These are phyloP conservation scores for Fusarium veterinarium DNA, from an alignment of 2,329 filamentous ascomycete genomes.

Conservation along the genomic window DNA sequence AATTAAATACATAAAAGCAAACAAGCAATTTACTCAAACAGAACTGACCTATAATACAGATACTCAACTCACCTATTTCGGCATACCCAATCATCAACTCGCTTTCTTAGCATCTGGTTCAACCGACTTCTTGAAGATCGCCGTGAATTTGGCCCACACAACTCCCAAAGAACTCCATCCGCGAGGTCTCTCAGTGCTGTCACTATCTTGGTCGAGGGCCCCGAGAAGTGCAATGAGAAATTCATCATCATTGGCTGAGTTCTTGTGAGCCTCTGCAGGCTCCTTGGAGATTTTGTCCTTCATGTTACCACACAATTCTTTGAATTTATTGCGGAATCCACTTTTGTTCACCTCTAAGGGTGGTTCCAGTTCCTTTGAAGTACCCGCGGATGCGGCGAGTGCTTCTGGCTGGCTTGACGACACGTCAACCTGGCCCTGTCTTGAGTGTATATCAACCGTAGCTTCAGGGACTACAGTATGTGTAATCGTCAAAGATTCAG, in stretches of 20 bases:
- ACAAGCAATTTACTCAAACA: neutral
- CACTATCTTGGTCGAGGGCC: neutral
- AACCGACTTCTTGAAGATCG: neutral
- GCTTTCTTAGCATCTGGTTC: neutral
- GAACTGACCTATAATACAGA: neutral
- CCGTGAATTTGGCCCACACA: neutral
- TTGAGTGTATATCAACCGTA: neutral
- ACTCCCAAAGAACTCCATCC: neutral
- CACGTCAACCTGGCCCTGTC: neutral
- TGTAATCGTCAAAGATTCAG: neutral
- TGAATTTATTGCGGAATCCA: neutral
- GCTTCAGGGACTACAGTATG: neutral
- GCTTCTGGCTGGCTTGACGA: neutral
- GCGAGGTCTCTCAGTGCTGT: neutral
- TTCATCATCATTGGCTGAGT: neutral
- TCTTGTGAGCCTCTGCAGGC: neutral
- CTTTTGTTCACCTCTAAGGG: neutral
- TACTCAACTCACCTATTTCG: neutral
- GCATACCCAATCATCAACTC: neutral
- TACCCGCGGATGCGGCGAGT: too few relatives aligned
- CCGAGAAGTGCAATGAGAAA: slow-evolving; percentile 2
- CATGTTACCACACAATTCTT: neutral
- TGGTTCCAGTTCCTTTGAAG: neutral
- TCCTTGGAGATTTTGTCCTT: neutral
- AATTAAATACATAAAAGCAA: neutral